Base-by-base conservation (phyloP, 176 grass and related monocot species). In the Oryza nivara region DNA sequence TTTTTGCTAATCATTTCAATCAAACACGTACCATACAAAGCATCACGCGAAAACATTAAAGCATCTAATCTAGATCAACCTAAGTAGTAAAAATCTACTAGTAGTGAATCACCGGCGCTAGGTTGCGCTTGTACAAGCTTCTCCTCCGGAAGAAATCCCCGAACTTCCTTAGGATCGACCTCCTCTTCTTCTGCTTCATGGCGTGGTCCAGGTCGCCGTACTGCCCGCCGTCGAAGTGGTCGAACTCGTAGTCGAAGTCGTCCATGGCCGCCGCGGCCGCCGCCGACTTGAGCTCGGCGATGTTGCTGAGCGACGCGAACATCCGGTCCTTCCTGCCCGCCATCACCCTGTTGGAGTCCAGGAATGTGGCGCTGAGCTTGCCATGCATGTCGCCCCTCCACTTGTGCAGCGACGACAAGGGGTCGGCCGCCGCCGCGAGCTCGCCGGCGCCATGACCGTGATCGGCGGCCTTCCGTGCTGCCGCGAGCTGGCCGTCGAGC, bases 251-350 rank as follows among this genome's bases (percentile, higher is more conserved):
- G 23, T 78, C 74, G 52, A 84, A 86, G 47, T 95, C 91, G 19
- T 95, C 83, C 58, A 86, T 73, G 25, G 88, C 80, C 19, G 89
- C 84, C 4, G 89, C 85, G 0, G 88, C 86, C 1, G 93, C 87
- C 7, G 88, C 74, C 7, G 82, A 85, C 78, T 81, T 92, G 40
- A 91, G 87, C 75, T 98, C 93, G 10, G 89, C 76, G 48, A 95
- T 80, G 78, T 92, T 95, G 85, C 96, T 95, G 19, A 90, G 72
- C 28, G 93, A 94, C 83, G 91, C 86, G 82, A 92, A 90, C 70
- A 89, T 88, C 76, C 82, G 70, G 64, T 83, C 87, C 75, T 87
- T 95, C 7, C 72, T 41, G 22, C 54, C 64, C 4, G 68, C 74
- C 35, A 76, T 26, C 72, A 83, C 34, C 84, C 58, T 52, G 67